Evolutionary conservation across 2,329 filamentous ascomycete species (phyloP), one percentile per base, ranked within the genome.

Genomic region (Botrytis porri): DNA sequence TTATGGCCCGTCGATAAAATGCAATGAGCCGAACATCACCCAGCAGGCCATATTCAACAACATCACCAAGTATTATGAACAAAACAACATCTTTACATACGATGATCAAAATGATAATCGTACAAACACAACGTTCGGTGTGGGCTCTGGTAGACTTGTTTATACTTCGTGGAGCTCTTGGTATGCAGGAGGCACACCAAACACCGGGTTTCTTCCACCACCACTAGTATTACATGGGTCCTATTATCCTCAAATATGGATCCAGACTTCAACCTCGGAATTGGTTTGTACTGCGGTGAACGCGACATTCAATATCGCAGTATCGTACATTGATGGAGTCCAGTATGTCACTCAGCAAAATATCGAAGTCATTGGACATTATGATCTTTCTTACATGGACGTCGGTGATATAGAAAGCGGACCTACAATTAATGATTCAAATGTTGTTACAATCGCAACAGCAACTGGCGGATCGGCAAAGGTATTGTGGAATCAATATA

Each of bases 1-100:
- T 41, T 73, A 75, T 64, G 76, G 76, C 14, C 76, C 76, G 16
- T 70, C 70, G 5, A 39, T 76, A 5, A 54, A 75, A 60, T 76
- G 74, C 60, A 41, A 63, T 14, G 51, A 48, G 5, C 60, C 75
- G 7, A 74, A 74, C 48, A 22, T 1, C 9, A 54, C 71, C 3
- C 62, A 76, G 39, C 57, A 70, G 41, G 14, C n/a, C 3, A n/a
- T 43, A 25, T 74, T 75, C 35, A 41, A 74, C 20, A 37, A 70
- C 48, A 48, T 71, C 9, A 64, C 57, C 29, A 25, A 43, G 20
- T 63, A 43, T 32, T 63, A 35, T 35, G 69, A 63, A 18, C 25
- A 62, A 12, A 25, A 54, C 32, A 35, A 63, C 14, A 25, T 64
- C 25, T 64, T 64, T 20, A 64, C 39, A 32, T 64, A 64, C n/a